Conservation (phyloP, 306 rosid species). For the Fragaria vesca region DNA sequence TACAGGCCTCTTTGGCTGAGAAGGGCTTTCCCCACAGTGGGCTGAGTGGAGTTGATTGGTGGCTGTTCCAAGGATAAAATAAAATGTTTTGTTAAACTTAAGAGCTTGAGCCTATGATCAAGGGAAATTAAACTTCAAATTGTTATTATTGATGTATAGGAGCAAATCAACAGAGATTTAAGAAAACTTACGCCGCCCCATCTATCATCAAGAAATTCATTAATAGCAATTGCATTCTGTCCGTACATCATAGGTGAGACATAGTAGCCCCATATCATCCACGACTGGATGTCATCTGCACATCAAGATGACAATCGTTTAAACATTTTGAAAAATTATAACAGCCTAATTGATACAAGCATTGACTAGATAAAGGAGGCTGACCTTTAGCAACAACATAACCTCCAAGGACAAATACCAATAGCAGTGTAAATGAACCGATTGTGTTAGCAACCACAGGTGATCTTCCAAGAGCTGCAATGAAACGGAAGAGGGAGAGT, state of each 20-base stretch:
- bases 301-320: constrained; percentile 6
- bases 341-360: not conserved
- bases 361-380: not conserved
- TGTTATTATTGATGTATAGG: not conserved
- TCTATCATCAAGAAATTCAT: constrained; percentile 53
- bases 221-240: constrained; percentile 49
- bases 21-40: constrained; percentile 18
- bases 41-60: constrained; percentile 6
- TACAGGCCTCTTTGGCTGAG: constrained; percentile 25
- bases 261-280: constrained; percentile 62
- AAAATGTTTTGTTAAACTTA: not conserved
- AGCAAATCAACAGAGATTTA: not conserved
- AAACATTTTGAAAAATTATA: not conserved
- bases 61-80: constrained; percentile 15
- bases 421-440: constrained; percentile 48
- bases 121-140: too few species aligned
- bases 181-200: constrained; percentile 46
- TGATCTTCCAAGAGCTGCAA: constrained; percentile 57
- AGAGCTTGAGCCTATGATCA: not conserved
- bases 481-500: constrained; percentile 47
- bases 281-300: constrained; percentile 41
- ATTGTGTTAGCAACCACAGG: constrained; percentile 54
- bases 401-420: constrained; percentile 61
- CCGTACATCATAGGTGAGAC: constrained; percentile 55
- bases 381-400: constrained; percentile 52